phyloP scores from a whole-genome alignment of 1,284 basidiomycete species.

The Exobasidium cylindrosporum region DNA sequence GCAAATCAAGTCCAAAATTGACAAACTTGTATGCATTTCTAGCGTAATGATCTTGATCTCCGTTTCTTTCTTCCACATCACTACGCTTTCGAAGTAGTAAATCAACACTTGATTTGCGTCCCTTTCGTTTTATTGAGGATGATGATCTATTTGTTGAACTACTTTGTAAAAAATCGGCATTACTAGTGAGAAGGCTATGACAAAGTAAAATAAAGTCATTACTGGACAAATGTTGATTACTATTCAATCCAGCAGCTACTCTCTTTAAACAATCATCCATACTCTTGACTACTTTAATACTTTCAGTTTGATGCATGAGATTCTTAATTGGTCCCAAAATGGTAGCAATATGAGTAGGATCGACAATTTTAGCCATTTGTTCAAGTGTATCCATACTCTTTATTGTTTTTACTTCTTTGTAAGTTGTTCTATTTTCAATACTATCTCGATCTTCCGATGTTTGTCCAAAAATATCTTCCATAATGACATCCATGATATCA shows the following conservation, averaged over 20 bases:
- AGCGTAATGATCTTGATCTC: slow-evolving; percentile 52
- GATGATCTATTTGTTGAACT: background rate
- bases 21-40: slow-evolving; percentile 74
- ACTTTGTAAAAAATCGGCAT: slow-evolving; percentile 67
- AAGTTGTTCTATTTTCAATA: slow-evolving; percentile 87
- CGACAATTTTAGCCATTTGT: slow-evolving; percentile 42
- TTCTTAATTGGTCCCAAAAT: slow-evolving; percentile 77
- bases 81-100: slow-evolving; percentile 28
- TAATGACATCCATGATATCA: slow-evolving; percentile 74
- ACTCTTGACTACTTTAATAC: slow-evolving; percentile 74
- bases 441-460: slow-evolving; percentile 84
- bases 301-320: slow-evolving; percentile 81
- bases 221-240: slow-evolving; percentile 71
- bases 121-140: background rate
- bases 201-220: slow-evolving; percentile 76
- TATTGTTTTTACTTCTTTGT: slow-evolving; percentile 47
- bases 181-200: slow-evolving; percentile 84
- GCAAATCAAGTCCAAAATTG: slow-evolving; percentile 85
- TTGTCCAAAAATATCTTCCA: slow-evolving; percentile 91
- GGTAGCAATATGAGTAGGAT: slow-evolving; percentile 63
- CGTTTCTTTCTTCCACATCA: slow-evolving; percentile 32
- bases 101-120: slow-evolving; percentile 6
- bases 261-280: slow-evolving; percentile 85
- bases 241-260: slow-evolving; percentile 78
- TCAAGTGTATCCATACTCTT: slow-evolving; percentile 55